Evolutionary conservation across 2,329 filamentous ascomycete species (phyloP).

Genomic region (Ophiocordyceps camponoti-floridani): DNA sequence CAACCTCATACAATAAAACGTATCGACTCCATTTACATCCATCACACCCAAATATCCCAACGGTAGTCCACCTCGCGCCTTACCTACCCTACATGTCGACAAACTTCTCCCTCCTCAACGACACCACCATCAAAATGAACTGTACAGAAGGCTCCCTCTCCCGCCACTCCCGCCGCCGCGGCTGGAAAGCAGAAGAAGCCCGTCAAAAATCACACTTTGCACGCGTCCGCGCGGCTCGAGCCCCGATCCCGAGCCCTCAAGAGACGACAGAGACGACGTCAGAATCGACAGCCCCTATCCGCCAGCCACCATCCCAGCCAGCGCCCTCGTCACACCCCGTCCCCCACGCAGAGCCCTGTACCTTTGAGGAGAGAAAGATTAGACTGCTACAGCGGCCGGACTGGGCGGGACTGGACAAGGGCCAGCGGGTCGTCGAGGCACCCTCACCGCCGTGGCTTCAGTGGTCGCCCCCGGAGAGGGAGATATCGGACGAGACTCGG

Average conservation of each 20-base stretch:
- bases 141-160: slow-evolving; percentile 21
- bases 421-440: background rate
- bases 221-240: slow-evolving; percentile 9
- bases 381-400: background rate
- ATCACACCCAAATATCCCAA: too few relatives aligned
- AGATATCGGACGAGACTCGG: too few relatives aligned
- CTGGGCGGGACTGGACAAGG: background rate
- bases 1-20: too few relatives aligned
- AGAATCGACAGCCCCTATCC: background rate
- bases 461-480: too few relatives aligned
- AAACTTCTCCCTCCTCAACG: background rate
- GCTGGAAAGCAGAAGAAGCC: slow-evolving; percentile 13
- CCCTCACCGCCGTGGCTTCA: background rate
- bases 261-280: background rate
- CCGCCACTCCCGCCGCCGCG: slow-evolving; percentile 16
- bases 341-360: background rate
- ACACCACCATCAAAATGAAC: slow-evolving; percentile 16
- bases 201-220: slow-evolving; percentile 21
- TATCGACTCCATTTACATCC: too few relatives aligned
- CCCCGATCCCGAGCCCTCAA: slow-evolving; percentile 2
- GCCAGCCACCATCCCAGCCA: background rate
- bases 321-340: background rate
- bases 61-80: too few relatives aligned
- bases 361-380: background rate
- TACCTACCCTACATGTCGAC: background rate